A percentile compares a stretch with the other conserved stretches of the same genome.
phyloP scores from a whole-genome alignment of 2,329 filamentous ascomycete species.

The Aspergillus jensenii region DNA sequence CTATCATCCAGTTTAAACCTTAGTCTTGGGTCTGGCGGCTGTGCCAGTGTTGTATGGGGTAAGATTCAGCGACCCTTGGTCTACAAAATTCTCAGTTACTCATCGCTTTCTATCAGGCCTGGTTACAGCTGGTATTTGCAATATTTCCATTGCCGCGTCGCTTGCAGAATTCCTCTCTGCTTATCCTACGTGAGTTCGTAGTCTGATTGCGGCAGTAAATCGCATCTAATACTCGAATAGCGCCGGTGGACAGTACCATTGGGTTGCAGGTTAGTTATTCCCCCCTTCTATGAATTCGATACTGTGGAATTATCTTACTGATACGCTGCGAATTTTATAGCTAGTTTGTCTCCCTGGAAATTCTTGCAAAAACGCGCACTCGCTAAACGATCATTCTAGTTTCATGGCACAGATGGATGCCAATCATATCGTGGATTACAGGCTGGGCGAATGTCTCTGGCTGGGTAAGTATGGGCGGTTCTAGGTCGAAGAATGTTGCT shows the following conservation, averaged over 20 bases:
- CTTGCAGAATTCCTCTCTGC: slow-evolving; percentile 71
- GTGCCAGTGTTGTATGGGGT: slow-evolving; percentile 74
- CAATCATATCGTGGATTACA: slow-evolving; percentile 66
- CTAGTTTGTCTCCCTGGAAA: slow-evolving; percentile 37
- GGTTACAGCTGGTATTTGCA: slow-evolving; percentile 64
- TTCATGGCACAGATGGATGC: slow-evolving; percentile 60
- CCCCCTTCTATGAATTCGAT: background rate
- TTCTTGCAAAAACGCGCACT: background rate
- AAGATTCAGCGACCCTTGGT: slow-evolving; percentile 4
- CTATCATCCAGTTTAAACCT: slow-evolving; percentile 59
- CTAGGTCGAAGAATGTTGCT: slow-evolving; percentile 12
- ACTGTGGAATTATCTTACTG: background rate
- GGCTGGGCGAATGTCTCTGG: slow-evolving; percentile 70
- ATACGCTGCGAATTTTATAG: slow-evolving; percentile 12
- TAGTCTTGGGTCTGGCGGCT: slow-evolving; percentile 69
- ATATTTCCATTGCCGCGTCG: slow-evolving; percentile 66
- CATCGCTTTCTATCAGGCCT: slow-evolving; percentile 35
- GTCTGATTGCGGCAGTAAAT: background rate
- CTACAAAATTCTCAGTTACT: background rate
- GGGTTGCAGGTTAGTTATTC: slow-evolving; percentile 56
- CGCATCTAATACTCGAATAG: slow-evolving; percentile 21
- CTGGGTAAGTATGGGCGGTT: slow-evolving; percentile 52
- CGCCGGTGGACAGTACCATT: slow-evolving; percentile 67
- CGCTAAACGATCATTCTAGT: slow-evolving; percentile 35
- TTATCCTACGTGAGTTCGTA: slow-evolving; percentile 51